Evolutionary conservation across 1,284 basidiomycete species (phyloP).

Genomic region (Pascua sp.): DNA sequence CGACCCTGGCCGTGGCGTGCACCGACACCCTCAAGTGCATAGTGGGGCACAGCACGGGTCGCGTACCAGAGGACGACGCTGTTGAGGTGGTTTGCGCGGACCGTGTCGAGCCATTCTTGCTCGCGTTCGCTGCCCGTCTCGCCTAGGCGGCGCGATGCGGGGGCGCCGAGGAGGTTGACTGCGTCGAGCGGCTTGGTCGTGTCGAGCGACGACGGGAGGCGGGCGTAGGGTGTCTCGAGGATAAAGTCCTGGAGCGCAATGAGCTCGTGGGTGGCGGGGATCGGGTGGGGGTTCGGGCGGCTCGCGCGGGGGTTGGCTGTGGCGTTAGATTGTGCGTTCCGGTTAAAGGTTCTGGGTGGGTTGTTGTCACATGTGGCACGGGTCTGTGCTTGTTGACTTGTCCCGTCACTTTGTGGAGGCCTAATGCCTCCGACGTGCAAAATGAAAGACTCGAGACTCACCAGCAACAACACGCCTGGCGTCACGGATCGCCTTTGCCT

Average conservation of each 20-base stretch:
- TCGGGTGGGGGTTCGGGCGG: conserved; percentile 29
- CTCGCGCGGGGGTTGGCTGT: conserved; percentile 14
- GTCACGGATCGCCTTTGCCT: not conserved
- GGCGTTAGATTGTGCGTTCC: conserved; percentile 4
- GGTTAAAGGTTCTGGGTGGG: too few species aligned
- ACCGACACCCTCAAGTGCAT: conserved; percentile 27
- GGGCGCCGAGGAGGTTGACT: conserved; percentile 32
- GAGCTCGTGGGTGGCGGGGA: conserved; percentile 43
- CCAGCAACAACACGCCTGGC: conserved; percentile 11
- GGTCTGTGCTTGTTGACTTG: not conserved
- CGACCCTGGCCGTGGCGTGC: conserved; percentile 26
- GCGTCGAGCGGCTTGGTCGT: conserved; percentile 37
- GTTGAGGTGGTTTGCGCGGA: conserved; percentile 27
- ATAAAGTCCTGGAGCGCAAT: conserved; percentile 48
- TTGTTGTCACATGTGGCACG: not conserved
- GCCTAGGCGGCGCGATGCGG: conserved; percentile 24
- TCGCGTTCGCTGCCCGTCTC: conserved; percentile 17
- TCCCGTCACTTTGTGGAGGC: not conserved
- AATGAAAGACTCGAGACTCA: conserved; percentile 10
- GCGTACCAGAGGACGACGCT: conserved; percentile 42
- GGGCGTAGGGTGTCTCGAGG: conserved; percentile 33
- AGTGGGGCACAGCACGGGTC: conserved; percentile 19
- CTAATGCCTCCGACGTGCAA: not conserved
- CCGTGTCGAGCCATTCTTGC: conserved; percentile 30
- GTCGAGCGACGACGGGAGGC: conserved; percentile 34